A percentile compares a stretch with the other conserved stretches of the same genome.
These are phyloP conservation scores for Pseudonitzschia delicatissima DNA, from an alignment of 108 stramenopile species.

Conservation along the genomic window DNA sequence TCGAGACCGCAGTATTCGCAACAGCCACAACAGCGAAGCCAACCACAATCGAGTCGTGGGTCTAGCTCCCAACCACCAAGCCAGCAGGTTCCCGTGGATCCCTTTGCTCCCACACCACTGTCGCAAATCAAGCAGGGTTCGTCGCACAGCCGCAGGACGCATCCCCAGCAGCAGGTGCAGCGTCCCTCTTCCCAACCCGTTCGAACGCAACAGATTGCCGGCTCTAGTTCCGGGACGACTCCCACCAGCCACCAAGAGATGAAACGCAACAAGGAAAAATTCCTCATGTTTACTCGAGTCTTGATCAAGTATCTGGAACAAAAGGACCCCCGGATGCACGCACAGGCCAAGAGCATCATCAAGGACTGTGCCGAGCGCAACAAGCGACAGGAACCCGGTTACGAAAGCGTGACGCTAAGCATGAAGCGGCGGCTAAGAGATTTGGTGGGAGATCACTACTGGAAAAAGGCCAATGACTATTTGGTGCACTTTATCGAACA, in stretches of 20 bases:
- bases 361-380: constrained; percentile 82
- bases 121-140: constrained; percentile 19
- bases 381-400: constrained; percentile 61
- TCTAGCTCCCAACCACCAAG: constrained; percentile 1
- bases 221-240: neutral
- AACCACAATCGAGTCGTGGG: neutral
- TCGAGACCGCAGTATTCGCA: constrained; percentile 24
- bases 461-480: constrained; percentile 66
- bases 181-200: neutral
- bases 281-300: constrained; percentile 82
- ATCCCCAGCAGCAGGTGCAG: constrained; percentile 16
- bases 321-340: constrained; percentile 64
- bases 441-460: constrained; percentile 68
- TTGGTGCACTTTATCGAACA: constrained; percentile 54
- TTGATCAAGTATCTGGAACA: constrained; percentile 82
- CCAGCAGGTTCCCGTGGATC: constrained; percentile 12
- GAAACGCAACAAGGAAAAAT: constrained; percentile 73
- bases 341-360: constrained; percentile 65
- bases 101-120: constrained; percentile 35
- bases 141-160: constrained; percentile 5
- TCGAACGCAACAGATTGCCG: neutral
- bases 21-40: constrained; percentile 10
- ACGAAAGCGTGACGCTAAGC: constrained; percentile 54
- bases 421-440: constrained; percentile 56
- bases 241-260: constrained; percentile 20